These are phyloP conservation scores for Acer campestre DNA, from an alignment of 345 rosid species.

Conservation along the genomic window DNA sequence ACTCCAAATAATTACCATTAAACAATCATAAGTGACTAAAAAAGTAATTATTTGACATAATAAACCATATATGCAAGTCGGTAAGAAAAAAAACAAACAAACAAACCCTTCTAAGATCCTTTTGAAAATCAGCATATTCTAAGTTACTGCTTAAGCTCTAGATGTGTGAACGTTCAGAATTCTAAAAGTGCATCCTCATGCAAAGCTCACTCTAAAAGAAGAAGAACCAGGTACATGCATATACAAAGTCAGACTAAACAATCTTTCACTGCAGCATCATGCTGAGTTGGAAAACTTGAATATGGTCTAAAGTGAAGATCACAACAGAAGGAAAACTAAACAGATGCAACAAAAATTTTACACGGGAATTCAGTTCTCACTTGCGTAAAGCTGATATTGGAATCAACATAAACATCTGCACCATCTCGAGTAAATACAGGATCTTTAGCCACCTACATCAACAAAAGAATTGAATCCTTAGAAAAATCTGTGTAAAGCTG, in stretches of 20 bases:
- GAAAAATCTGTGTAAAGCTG: not conserved
- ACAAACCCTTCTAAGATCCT: not conserved
- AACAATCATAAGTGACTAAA: too few species aligned
- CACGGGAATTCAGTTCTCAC: constrained; percentile 46
- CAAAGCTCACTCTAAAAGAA: not conserved
- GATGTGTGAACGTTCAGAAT: not conserved
- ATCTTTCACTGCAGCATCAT: constrained; percentile 2
- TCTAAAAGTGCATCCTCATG: not conserved
- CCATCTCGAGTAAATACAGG: constrained; percentile 81
- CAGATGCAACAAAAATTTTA: constrained; percentile 13
- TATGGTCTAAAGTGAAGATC: not conserved
- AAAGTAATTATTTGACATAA: not conserved
- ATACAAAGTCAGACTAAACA: not conserved
- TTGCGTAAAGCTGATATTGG: constrained; percentile 83
- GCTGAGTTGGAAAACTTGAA: constrained; percentile 4
- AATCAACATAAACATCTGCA: constrained; percentile 82
- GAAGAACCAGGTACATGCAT: not conserved
- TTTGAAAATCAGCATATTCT: not conserved
- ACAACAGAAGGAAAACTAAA: constrained; percentile 5
- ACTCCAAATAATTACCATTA: not conserved
- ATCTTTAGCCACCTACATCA: constrained; percentile 76
- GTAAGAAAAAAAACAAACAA: not conserved
- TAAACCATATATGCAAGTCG: not conserved
- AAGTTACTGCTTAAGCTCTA: not conserved
- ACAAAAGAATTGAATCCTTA: constrained; percentile 17